A percentile compares a stretch with the other conserved stretches of the same genome.
phyloP scores from a whole-genome alignment of 257 asterid species.

The Fraxinus excelsior region DNA sequence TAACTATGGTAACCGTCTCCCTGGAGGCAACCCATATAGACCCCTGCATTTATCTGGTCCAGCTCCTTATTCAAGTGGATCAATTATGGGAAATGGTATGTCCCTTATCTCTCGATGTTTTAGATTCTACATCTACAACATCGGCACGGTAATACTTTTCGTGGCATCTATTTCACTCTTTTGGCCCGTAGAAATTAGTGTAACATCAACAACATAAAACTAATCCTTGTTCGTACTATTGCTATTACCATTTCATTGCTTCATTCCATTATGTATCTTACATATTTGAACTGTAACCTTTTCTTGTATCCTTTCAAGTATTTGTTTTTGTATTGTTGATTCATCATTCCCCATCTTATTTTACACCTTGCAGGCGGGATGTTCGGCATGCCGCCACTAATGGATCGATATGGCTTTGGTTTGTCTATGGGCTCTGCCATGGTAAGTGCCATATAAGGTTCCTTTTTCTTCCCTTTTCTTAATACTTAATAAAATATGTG shows the following conservation, averaged over 20 bases:
- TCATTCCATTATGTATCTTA: background rate
- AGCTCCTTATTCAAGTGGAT: conserved; percentile 76
- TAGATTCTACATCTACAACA: background rate
- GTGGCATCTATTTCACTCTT: background rate
- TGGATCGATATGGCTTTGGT: conserved; percentile 71
- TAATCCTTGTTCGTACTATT: background rate
- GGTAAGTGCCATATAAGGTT: conserved; percentile 41
- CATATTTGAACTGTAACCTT: background rate
- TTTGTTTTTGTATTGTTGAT: background rate
- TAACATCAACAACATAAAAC: background rate
- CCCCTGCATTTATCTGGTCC: conserved; percentile 72
- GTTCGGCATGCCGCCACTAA: conserved; percentile 72
- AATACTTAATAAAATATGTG: background rate
- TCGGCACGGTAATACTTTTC: background rate
- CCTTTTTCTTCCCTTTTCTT: background rate
- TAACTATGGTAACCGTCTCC: conserved; percentile 74
- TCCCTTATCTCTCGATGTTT: background rate
- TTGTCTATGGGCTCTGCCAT: conserved; percentile 72
- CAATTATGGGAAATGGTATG: conserved; percentile 68
- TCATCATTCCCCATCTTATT: conserved; percentile 19
- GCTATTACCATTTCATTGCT: background rate
- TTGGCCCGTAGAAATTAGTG: background rate
- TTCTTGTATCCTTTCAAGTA: conserved; percentile 7
- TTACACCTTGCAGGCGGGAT: conserved; percentile 58
- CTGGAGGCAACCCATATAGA: conserved; percentile 84